These are phyloP conservation scores for Boletus huronensis DNA, from an alignment of 768 basidiomycete genomes.

Conservation along the genomic window DNA sequence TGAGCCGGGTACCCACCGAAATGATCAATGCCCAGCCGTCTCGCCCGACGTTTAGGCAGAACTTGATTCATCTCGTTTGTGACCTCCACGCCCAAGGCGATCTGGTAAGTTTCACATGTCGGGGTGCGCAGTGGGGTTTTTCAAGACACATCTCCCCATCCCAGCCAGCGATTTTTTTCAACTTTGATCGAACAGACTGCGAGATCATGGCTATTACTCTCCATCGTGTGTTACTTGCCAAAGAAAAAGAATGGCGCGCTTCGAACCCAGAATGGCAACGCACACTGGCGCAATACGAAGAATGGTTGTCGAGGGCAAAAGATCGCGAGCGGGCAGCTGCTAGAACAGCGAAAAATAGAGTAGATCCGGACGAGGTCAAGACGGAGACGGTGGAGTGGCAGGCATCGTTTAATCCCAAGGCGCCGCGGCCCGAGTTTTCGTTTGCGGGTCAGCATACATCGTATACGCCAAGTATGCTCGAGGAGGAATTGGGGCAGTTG, in stretches of 20 bases:
- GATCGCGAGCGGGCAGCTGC: conserved; percentile 45
- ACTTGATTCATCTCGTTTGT: conserved; percentile 50
- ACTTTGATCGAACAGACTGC: conserved; percentile 58
- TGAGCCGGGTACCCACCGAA: conserved; percentile 19
- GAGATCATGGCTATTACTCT: conserved; percentile 49
- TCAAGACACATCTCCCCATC: background rate
- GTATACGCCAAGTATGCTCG: conserved; percentile 46
- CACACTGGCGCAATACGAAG: conserved; percentile 50
- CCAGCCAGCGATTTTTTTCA: conserved; percentile 67
- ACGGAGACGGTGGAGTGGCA: conserved; percentile 42
- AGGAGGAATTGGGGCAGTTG: conserved; percentile 44
- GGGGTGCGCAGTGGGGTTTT: background rate
- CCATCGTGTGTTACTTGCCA: conserved; percentile 31
- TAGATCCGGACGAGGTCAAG: conserved; percentile 26
- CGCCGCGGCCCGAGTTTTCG: conserved; percentile 57
- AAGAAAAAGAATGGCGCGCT: conserved; percentile 50
- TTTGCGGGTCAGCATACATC: conserved; percentile 45
- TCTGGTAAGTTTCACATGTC: conserved; percentile 41
- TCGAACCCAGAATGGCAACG: conserved; percentile 45
- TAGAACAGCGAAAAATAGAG: conserved; percentile 38
- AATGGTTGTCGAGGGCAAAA: conserved; percentile 45
- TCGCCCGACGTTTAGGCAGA: conserved; percentile 32
- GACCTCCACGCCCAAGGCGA: conserved; percentile 54
- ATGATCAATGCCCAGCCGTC: conserved; percentile 35
- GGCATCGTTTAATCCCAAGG: conserved; percentile 52